Evolutionary conservation across 2,329 filamentous ascomycete genomes (phyloP).

Genomic region (Penicillium carneum): DNA sequence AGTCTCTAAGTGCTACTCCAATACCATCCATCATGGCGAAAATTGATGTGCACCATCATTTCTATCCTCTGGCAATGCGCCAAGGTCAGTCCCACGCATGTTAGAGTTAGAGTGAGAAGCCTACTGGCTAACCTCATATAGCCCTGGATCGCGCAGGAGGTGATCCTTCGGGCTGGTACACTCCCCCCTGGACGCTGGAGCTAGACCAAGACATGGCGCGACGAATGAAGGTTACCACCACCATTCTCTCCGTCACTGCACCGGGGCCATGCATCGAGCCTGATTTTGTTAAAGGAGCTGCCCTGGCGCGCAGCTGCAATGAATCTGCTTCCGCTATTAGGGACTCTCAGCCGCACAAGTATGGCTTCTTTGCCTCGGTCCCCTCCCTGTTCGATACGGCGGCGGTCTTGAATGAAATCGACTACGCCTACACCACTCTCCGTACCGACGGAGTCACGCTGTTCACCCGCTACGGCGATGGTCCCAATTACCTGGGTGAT

Average conservation of each 20-base stretch:
- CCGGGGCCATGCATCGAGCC: neutral
- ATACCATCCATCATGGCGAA: neutral
- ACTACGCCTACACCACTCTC: neutral
- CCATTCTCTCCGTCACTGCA: neutral
- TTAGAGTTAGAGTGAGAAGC: too few species aligned
- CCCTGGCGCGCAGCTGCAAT: neutral
- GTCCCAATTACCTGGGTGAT: neutral
- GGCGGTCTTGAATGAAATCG: neutral
- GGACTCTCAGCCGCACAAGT: neutral
- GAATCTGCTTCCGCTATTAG: neutral
- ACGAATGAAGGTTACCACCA: neutral
- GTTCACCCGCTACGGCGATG: neutral
- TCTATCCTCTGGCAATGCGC: neutral
- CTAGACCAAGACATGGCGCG: neutral
- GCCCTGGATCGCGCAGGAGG: neutral
- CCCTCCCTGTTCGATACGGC: neutral
- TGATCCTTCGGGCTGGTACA: conserved; percentile 4
- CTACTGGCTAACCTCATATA: neutral
- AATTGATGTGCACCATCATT: conserved; percentile 3
- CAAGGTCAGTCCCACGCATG: neutral
- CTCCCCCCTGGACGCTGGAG: neutral
- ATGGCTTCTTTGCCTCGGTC: neutral
- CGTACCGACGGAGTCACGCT: neutral
- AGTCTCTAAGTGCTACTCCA: neutral
- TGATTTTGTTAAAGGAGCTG: neutral